Base-by-base conservation (phyloP, 2,329 filamentous ascomycete genomes). In the Taxawa tesnikishii region DNA sequence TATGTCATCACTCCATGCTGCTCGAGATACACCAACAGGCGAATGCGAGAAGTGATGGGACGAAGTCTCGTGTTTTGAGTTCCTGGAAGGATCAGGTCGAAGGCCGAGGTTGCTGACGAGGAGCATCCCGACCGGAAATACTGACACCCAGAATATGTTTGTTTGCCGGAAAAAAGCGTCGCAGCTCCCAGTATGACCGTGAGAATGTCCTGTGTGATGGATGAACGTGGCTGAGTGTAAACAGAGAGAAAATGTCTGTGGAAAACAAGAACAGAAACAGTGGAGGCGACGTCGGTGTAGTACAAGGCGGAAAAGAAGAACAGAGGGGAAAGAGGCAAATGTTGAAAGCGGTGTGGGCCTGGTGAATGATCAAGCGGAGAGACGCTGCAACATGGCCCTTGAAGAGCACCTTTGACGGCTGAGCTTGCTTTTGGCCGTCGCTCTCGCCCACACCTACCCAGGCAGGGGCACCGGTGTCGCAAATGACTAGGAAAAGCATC, bases 281-380 rank as follows among this genome's bases (percentile, higher is more conserved):
- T 82, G 0, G 88, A 92, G 31, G 82, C 67, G 3, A 94, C 70
- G 54, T 98, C 90, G 0, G 90, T 98, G 54, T 98, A 98, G 55
- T 93, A 98, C 6, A 98, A 63, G 0, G 75, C 85, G 0, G 84
- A 90, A 56, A 98, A 98, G 67, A 98, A 98, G 65, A 94, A 94
- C 1, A 98, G 55, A 0, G 87, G 73, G 90, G 90, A 40, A 96
- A 94, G 0, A 94, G 63, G 12, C 75, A 75, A 25, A 93, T 72
- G 43, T 94, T 94, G 43, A 90, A 49, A 3, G 79, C 80, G 0
- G 73, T 75, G 43, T 83, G 73, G 15, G 69, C 50, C 4, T 55
- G 38, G 13, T 41, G 38, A 2, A 30, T 15, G 8, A n/a, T 23
- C 19, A 23, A 3, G n/a, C 19, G 19, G n/a, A 23, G 2, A 8